Evolutionary conservation across 352 stramenopile genomes (phyloP).

Genomic region (Phytophthora foliorum): DNA sequence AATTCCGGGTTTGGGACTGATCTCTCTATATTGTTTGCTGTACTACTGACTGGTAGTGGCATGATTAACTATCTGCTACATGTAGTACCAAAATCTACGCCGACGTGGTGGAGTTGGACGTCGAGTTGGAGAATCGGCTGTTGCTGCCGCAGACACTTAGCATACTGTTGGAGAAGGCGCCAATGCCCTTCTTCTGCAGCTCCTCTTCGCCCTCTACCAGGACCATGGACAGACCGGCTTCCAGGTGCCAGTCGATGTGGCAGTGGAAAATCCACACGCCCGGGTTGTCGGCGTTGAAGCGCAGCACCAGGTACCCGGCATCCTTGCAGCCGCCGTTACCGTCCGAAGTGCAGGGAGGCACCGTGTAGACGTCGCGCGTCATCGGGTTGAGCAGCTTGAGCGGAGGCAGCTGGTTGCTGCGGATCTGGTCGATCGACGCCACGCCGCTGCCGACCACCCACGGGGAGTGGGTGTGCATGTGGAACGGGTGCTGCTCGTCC

Average conservation of each 20-base stretch:
- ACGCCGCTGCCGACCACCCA: slow-evolving; percentile 39
- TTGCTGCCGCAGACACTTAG: slow-evolving; percentile 30
- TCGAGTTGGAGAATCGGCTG: slow-evolving; percentile 22
- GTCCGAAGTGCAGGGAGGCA: slow-evolving; percentile 35
- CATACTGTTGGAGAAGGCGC: slow-evolving; percentile 31
- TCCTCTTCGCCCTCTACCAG: slow-evolving; percentile 33
- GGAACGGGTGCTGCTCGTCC: slow-evolving; percentile 50
- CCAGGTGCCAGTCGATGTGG: slow-evolving; percentile 53
- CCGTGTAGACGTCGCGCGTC: slow-evolving; percentile 42
- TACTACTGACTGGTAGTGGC: no score
- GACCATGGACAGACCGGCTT: slow-evolving; percentile 38
- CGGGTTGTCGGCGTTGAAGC: slow-evolving; percentile 45
- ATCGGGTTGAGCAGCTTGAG: slow-evolving; percentile 44
- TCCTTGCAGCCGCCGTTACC: slow-evolving; percentile 28
- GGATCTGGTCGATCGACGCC: slow-evolving; percentile 34
- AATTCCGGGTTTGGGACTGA: no score
- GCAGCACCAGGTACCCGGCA: slow-evolving; percentile 43
- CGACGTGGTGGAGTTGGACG: slow-evolving; percentile 13
- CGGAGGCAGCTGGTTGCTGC: slow-evolving; percentile 22
- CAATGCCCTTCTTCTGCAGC: slow-evolving; percentile 20
- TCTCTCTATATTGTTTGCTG: no score
- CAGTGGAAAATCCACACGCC: slow-evolving; percentile 55
- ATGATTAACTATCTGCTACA: not conserved
- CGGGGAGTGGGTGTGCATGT: slow-evolving; percentile 47
- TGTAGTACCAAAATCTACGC: not conserved